A percentile compares a stretch with the other conserved stretches of the same genome.
Conservation (phyloP, 257 asterid genomes). For the Solanum lignicaule region DNA sequence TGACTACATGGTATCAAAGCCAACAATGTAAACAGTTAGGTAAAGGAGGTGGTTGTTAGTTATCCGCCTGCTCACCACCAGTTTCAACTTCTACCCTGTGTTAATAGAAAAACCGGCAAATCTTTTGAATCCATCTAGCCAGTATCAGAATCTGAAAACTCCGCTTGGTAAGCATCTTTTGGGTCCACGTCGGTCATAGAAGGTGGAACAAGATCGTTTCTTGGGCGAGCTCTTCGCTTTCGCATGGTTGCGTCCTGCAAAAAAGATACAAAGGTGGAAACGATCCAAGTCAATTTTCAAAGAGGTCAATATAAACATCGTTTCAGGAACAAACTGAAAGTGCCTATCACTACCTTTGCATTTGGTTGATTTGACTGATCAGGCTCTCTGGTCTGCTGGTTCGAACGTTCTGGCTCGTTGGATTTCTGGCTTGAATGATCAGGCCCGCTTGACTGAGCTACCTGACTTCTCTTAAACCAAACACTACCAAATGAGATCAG, state of each 20-base stretch:
- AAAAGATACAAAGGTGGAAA: neutral
- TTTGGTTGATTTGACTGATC: constrained; percentile 19
- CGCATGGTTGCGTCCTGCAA: constrained; percentile 39
- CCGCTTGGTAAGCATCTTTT: constrained; percentile 42
- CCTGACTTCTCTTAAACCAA: constrained; percentile 57
- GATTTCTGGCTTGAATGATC: constrained; percentile 27
- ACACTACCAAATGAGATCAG: constrained; percentile 55
- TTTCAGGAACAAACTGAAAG: neutral
- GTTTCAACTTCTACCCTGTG: neutral
- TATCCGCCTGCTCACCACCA: neutral
- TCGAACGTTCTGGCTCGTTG: neutral
- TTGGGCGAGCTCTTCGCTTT: constrained; percentile 26
- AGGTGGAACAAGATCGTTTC: constrained; percentile 53
- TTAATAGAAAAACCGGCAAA: neutral
- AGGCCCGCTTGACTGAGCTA: constrained; percentile 19
- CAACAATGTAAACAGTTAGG: neutral
- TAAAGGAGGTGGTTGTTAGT: neutral
- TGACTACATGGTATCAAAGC: neutral
- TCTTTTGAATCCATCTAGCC: constrained; percentile 17
- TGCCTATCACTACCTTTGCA: constrained; percentile 13
- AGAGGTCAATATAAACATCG: neutral
- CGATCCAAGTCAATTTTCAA: neutral
- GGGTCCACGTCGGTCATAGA: constrained; percentile 68
- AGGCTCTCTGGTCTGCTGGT: constrained; percentile 12
- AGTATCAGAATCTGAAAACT: constrained; percentile 62